Conservation (phyloP, 805 yeast genomes). For the Cyberlindnera samutprakarnensis region DNA sequence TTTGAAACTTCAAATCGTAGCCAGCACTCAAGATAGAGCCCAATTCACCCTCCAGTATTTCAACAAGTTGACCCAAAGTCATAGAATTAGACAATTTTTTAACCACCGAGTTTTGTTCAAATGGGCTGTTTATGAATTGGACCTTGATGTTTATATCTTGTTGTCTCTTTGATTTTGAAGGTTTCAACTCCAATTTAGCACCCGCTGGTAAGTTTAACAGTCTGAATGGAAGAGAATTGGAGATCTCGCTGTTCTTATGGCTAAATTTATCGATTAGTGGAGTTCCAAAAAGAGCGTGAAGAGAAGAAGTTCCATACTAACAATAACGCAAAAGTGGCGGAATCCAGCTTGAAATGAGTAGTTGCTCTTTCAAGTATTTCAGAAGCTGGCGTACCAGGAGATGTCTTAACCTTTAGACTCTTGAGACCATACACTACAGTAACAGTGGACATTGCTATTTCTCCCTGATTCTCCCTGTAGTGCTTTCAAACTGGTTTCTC, state of each 20-base stretch:
- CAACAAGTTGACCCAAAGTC: constrained; percentile 11
- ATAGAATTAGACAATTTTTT: constrained; percentile 15
- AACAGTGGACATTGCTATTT: constrained; percentile 28
- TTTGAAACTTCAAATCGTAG: constrained; percentile 14
- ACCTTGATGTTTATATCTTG: constrained; percentile 24
- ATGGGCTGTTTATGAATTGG: constrained; percentile 21
- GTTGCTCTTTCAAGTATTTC: constrained; percentile 30
- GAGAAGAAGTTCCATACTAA: constrained; percentile 3
- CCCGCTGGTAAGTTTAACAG: constrained; percentile 37
- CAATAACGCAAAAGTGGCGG: constrained; percentile 19
- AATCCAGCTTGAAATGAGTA: constrained; percentile 28
- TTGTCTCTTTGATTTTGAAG: constrained; percentile 2
- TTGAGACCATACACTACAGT: constrained; percentile 28
- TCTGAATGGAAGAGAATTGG: constrained; percentile 35
- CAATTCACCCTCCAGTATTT: constrained; percentile 13
- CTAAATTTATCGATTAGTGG: constrained; percentile 4
- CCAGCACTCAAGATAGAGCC: constrained; percentile 12
- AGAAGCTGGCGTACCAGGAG: constrained; percentile 29
- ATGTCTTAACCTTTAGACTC: constrained; percentile 26
- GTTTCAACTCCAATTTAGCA: constrained; percentile 29
- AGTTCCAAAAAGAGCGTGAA: background rate
- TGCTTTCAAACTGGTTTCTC: too few species aligned
- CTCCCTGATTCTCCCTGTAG: too few species aligned
- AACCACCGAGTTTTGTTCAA: constrained; percentile 18
- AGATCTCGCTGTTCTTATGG: constrained; percentile 27